Conservation (phyloP, 2,329 filamentous ascomycete genomes). For the Alternaria viburni region DNA sequence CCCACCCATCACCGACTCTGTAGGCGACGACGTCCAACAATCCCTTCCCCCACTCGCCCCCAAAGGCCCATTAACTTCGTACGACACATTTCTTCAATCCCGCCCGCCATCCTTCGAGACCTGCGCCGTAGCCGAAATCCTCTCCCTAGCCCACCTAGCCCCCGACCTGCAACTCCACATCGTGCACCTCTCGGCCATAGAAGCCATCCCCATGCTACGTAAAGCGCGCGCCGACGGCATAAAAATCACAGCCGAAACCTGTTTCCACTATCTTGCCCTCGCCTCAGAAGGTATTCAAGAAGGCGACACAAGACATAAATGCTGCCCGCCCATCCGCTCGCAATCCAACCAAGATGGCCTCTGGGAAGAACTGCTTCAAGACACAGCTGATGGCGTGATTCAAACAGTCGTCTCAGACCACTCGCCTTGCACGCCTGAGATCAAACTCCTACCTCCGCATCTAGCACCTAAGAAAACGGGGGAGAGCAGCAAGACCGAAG, state of each 20-base stretch:
- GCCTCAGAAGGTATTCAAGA: constrained; percentile 81
- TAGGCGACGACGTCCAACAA: constrained; percentile 75
- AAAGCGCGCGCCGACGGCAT: constrained; percentile 74
- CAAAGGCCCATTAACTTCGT: constrained; percentile 74
- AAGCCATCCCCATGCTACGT: constrained; percentile 82
- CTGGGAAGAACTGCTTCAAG: constrained; percentile 75
- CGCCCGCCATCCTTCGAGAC: constrained; percentile 90
- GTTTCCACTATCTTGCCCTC: constrained; percentile 91
- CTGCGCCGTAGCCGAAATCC: constrained; percentile 84
- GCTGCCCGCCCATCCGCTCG: constrained; percentile 88
- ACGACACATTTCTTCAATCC: constrained; percentile 90
- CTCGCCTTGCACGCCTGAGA: constrained; percentile 91
- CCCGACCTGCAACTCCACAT: constrained; percentile 88
- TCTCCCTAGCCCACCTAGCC: constrained; percentile 79
- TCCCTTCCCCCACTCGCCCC: constrained; percentile 74
- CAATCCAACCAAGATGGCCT: constrained; percentile 82
- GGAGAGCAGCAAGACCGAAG: constrained; percentile 37
- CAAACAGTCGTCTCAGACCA: constrained; percentile 93
- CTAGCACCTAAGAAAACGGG: constrained; percentile 60
- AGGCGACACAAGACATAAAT: constrained; percentile 92
- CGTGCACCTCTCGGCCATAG: constrained; percentile 87
- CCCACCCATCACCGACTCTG: constrained; percentile 80
- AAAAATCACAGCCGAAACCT: constrained; percentile 92
- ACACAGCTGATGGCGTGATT: constrained; percentile 74
- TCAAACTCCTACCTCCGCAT: constrained; percentile 82